A percentile compares a stretch with the other conserved stretches of the same genome.
Evolutionary conservation across 495 filamentous ascomycete genomes (phyloP).

Genomic region (Aspergillus sparsus): DNA sequence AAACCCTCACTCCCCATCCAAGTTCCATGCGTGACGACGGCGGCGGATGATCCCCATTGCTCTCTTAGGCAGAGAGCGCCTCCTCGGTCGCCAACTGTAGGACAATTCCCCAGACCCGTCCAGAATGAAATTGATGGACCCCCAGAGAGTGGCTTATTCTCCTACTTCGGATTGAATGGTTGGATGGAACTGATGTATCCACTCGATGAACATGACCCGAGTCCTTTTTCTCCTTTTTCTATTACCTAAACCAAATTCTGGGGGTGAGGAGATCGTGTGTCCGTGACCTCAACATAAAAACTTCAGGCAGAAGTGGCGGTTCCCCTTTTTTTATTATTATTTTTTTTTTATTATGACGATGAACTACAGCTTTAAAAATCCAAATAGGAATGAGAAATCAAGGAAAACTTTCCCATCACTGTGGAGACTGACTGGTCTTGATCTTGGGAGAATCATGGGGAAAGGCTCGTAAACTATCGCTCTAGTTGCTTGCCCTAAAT

Average conservation of each 20-base stretch:
- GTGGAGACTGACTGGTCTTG: slow-evolving; percentile 7
- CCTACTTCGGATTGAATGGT: background rate
- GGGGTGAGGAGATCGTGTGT: too few relatives aligned
- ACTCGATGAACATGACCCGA: background rate
- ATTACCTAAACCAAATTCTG: too few relatives aligned
- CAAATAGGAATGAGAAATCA: background rate
- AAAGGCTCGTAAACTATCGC: slow-evolving; percentile 8
- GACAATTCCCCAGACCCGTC: slow-evolving; percentile 17
- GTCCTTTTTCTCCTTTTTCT: slow-evolving; percentile 12
- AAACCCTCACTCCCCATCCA: slow-evolving; percentile 2
- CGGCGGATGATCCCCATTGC: slow-evolving; percentile 28
- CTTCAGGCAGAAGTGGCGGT: slow-evolving; percentile 6
- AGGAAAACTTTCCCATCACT: background rate
- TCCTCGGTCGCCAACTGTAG: slow-evolving; percentile 19
- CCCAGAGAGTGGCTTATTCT: slow-evolving; percentile 6
- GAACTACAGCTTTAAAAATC: slow-evolving; percentile 15
- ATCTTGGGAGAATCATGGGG: slow-evolving; percentile 9
- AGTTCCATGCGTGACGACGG: slow-evolving; percentile 24
- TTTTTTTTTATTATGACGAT: background rate
- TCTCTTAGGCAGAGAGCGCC: slow-evolving; percentile 18
- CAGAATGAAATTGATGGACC: slow-evolving; percentile 9
- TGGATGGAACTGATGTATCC: background rate
- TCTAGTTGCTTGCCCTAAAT: slow-evolving; percentile 3
- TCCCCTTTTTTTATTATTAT: slow-evolving; percentile 8
- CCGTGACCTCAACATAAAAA: too few relatives aligned